These are phyloP conservation scores for Neofusicoccum laricinum DNA, from an alignment of 2,329 filamentous ascomycete species.

Conservation along the genomic window DNA sequence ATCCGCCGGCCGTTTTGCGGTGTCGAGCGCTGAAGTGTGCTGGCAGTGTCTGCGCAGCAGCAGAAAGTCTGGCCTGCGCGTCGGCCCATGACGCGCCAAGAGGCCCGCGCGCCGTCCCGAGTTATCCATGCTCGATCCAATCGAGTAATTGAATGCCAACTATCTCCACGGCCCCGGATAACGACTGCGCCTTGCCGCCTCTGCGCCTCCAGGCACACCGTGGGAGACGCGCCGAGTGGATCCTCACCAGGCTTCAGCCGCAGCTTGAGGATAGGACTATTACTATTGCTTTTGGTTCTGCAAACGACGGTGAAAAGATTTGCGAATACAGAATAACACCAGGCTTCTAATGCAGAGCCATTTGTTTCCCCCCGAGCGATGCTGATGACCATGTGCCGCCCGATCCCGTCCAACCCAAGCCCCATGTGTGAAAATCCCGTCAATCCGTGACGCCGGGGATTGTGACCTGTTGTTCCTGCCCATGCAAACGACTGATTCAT, in stretches of 20 bases:
- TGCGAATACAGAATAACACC: too few species aligned
- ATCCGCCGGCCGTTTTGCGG: neutral
- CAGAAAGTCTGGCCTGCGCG: neutral
- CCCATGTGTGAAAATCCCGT: neutral
- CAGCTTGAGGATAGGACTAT: neutral
- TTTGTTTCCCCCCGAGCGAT: too few species aligned
- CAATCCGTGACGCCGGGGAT: neutral
- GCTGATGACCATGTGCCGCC: neutral
- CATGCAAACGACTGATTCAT: neutral
- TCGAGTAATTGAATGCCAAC: neutral
- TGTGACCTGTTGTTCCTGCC: neutral
- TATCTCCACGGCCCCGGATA: conserved; percentile 3
- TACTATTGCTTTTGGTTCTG: too few species aligned
- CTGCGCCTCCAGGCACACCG: neutral
- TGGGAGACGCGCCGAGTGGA: too few species aligned
- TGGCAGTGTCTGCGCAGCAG: neutral
- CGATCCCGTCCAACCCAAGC: neutral
- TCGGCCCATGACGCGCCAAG: neutral
- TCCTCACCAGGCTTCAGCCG: too few species aligned
- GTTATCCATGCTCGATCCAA: conserved; percentile 8
- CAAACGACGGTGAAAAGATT: too few species aligned
- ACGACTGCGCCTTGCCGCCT: conserved; percentile 1
- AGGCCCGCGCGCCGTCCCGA: conserved; percentile 3
- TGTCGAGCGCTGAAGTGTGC: neutral
- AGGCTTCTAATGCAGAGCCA: too few species aligned